Evolutionary conservation across 345 rosid genomes (phyloP), one percentile per base, ranked within the genome.

Genomic region (Camelina neglecta): DNA sequence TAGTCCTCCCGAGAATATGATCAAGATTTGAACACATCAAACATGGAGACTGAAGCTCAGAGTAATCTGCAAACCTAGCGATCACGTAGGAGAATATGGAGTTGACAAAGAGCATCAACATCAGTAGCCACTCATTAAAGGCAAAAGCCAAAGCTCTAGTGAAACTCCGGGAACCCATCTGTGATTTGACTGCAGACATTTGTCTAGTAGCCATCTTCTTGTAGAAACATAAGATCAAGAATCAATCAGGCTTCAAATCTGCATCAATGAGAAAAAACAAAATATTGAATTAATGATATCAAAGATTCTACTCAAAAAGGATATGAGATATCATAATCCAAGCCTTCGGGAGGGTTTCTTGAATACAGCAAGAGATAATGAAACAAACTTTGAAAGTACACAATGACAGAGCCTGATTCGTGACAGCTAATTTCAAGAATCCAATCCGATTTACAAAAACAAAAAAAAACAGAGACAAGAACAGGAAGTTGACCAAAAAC

Each of bases 21-120:
- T 95, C 99, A 24, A 95, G 96, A 63, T 90, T 86, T 15, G 98
- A 89, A 81, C 99, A 95, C 21, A 92, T 81, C 45, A 91, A 71
- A 58, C 99, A 95, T 0, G 97, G 98, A 11, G 85, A 70, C 61
- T 84, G 96, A 79, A 95, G 80, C 23, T 85, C 59, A 2, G 85
- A 88, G 69, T 71, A 74, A 55, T 59, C 75, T 23, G 98, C 90
- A 72, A 92, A 93, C 81, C 67, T 86, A n/a, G 90, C 82, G 65
- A 89, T 87, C 24, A 88, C 49, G 73, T 80, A 93, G 1, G 96
- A 81, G 73, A 88, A 80, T 23, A 85, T 63, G 20, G 96, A 93
- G 83, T 90, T 80, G 12, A 71, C 26, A 39, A 95, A 82, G 72
- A 95, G 92, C 86, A 92, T 82, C 23, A 75, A 81, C 54, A 95